A percentile compares a stretch with the other conserved stretches of the same genome.
Conservation (phyloP, 2,329 filamentous ascomycete genomes). For the Aspergillus jensenii region DNA sequence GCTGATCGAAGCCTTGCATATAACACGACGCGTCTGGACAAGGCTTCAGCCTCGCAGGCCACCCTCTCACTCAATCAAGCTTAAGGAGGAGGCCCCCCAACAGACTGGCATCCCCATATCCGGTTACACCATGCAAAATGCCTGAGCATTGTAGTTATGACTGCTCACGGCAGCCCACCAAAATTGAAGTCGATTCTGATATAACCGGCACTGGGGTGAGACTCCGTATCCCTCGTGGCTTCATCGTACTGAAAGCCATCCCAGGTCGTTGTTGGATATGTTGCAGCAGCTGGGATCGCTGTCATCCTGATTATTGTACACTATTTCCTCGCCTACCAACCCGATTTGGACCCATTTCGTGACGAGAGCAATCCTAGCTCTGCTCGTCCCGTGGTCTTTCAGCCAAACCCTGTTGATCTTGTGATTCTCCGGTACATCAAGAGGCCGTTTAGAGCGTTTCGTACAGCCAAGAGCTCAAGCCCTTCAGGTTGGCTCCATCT, state of each 20-base stretch:
- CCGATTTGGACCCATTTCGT: neutral
- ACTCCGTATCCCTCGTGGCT: neutral
- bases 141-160: neutral
- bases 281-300: neutral
- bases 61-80: neutral
- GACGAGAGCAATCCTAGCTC: neutral
- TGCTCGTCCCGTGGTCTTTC: neutral
- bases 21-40: neutral
- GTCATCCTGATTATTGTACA: neutral
- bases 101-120: neutral
- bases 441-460: neutral
- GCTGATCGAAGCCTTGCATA: neutral
- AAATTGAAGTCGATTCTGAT: neutral
- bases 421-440: neutral
- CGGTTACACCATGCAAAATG: neutral
- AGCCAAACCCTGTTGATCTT: neutral
- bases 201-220: neutral
- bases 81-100: neutral
- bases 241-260: neutral
- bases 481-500: neutral
- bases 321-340: neutral
- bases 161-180: neutral
- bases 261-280: neutral
- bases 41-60: neutral
- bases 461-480: too few species aligned